Base-by-base conservation (phyloP, 2,329 filamentous ascomycete genomes). In the Aspergillus arachidicola region DNA sequence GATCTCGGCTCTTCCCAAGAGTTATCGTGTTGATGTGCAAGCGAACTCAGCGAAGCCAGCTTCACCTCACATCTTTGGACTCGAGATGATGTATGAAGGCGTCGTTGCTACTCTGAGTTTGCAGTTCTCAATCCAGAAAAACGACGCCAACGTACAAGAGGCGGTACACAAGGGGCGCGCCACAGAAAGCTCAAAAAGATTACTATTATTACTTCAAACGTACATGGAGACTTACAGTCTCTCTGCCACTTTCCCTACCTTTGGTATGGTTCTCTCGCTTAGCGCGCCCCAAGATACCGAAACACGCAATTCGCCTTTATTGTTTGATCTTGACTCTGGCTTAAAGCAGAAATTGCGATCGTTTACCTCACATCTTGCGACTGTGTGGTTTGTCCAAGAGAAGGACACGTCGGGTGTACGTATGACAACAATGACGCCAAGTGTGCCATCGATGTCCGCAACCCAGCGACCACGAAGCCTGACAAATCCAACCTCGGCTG, bases 181-280 rank as follows among this genome's bases (percentile, higher is more conserved):
- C 1, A 70, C 68, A 19, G 73, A 76, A 55, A 76, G 76, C 56
- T 76, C 76, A 4, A 73, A 75, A 50, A 72, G 76, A 14, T 66
- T 78, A 6, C 66, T 77, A 12, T 70, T 74, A 30, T 69, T 80
- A 46, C 66, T 81, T 10, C 76, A 76, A 38, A 66, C 69, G 64
- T 74, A 78, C 63, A 70, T 82, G 72, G 78, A 81, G 45, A 75
- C 71, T 19, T 80, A 78, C 64, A 78, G 79, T 34, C 75, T 76
- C 60, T 78, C 71, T 41, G 80, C 74, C 56, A 78, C 70, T 57
- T 77, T 66, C 65, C 79, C 74, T 60, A 84, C 75, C 0, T 80
- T 80, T 60, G 79, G 79, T 26, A 75, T 77, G 66, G 75, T 79
- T 28, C 69, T 80, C 32, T 76, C 72, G 45, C 73, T 73, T 59